Base-by-base conservation (phyloP, 2,329 filamentous ascomycete genomes). In the Talaromyces sp. region DNA sequence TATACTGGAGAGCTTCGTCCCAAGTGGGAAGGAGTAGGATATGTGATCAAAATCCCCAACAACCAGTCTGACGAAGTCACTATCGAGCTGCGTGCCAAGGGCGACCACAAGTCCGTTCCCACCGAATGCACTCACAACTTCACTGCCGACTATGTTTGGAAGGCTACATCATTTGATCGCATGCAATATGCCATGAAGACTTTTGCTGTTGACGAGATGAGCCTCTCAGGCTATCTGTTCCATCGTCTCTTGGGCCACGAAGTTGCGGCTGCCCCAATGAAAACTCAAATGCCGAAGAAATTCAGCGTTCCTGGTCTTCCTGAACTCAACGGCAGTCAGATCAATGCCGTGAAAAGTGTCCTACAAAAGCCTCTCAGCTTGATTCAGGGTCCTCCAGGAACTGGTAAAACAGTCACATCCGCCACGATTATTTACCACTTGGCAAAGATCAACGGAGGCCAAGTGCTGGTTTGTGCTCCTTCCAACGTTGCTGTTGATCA, bases 181-280 rank as follows among this genome's bases (percentile, higher is more conserved):
- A 99, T 99, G 95, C 95, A 99, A 75, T 86, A 93, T 66, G 96
- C 95, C 58, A 98, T 99, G 93, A 98, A 97, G 82, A 98, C 91
- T 0, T 99, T 99, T 73, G 95, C 95, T 6, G 87, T 98, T 51
- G 93, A 99, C 68, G 95, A 99, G 76, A 90, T 96, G 89, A 97
- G 93, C 71, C 93, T 99, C 50, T 98, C 95, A 24, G 95, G 95
- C 41, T 99, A 97, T 77, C 96, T 99, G 65, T 99, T 98, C 80
- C 95, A 99, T 75, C 95, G 95, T 66, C 84, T 99, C 24, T 86
- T 99, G 32, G 95, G 95, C 58, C 92, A 98, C 70, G 93, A 98
- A 73, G 95, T 98, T 62, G 91, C 92, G 29, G 87, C 93, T 43
- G 93, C 92, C 56, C 92, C 93, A 6, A 95, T 97, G 88, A 98